These are phyloP conservation scores for Gnaphalium uliginosum DNA, from an alignment of 129 eudicot genomes.

Conservation along the genomic window DNA sequence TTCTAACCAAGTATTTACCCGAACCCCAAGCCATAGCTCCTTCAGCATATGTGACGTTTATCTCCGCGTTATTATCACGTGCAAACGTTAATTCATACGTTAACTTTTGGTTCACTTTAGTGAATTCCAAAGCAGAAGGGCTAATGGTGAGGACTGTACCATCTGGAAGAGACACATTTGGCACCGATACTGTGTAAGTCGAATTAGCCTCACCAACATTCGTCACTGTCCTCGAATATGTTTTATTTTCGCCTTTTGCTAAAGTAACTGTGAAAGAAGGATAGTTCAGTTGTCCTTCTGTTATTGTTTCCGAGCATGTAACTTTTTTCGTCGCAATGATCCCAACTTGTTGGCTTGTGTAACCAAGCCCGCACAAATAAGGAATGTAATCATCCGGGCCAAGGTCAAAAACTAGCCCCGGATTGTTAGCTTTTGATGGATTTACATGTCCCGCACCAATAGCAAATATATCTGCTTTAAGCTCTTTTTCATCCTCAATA, in stretches of 20 bases:
- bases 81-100: slow-evolving; percentile 34
- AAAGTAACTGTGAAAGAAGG: slow-evolving; percentile 40
- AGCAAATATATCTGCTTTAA: slow-evolving; percentile 41
- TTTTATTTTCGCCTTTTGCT: slow-evolving; percentile 25
- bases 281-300: slow-evolving; percentile 51
- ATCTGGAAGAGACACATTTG: slow-evolving; percentile 8
- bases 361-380: slow-evolving; percentile 46
- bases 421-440: slow-evolving; percentile 52
- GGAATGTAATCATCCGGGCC: slow-evolving; percentile 45
- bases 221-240: slow-evolving; percentile 48
- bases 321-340: slow-evolving; percentile 27
- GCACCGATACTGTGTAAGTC: slow-evolving; percentile 19
- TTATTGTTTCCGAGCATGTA: slow-evolving; percentile 31
- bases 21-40: slow-evolving; percentile 41
- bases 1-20: slow-evolving; percentile 36
- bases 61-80: not conserved
- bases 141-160: slow-evolving; percentile 28
- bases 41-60: slow-evolving; percentile 20
- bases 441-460: slow-evolving; percentile 56
- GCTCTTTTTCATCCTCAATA: slow-evolving; percentile 37
- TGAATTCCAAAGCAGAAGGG: slow-evolving; percentile 20
- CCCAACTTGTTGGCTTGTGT: slow-evolving; percentile 38
- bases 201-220: slow-evolving; percentile 53
- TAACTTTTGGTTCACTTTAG: slow-evolving; percentile 36
- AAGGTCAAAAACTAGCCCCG: slow-evolving; percentile 44